phyloP scores from a whole-genome alignment of 2,329 filamentous ascomycete genomes.

The Ophiostoma novo-ulmi region DNA sequence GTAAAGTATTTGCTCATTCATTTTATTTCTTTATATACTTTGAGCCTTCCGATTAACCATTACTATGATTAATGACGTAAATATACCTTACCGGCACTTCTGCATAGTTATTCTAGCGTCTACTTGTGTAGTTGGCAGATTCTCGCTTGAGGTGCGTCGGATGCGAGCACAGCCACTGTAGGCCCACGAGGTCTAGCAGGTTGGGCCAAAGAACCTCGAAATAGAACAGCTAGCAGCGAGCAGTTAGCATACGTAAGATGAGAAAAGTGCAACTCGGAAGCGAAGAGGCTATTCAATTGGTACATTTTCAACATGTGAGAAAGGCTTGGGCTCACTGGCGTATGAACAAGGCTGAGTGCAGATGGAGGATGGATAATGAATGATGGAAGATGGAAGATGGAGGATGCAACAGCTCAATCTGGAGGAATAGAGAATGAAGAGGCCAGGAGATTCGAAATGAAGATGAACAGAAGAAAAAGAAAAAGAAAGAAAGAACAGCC shows the following conservation, averaged over 20 bases:
- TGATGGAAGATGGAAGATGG: too few relatives aligned
- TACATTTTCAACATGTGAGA: neutral
- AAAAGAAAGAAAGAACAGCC: neutral
- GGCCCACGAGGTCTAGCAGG: neutral
- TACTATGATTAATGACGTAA: neutral
- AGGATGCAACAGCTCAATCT: neutral
- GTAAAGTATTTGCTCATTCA: too few relatives aligned
- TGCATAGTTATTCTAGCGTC: neutral
- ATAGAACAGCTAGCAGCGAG: neutral
- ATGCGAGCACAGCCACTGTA: conserved; percentile 4
- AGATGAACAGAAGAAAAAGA: neutral
- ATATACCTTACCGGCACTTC: neutral
- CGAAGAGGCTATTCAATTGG: neutral
- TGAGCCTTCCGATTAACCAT: neutral
- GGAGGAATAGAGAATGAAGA: too few relatives aligned
- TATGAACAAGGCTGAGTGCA: neutral
- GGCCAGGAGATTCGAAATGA: neutral
- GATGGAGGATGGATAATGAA: neutral
- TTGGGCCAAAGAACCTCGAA: neutral
- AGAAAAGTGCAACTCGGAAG: neutral
- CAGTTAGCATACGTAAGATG: neutral
- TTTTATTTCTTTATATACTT: too few relatives aligned
- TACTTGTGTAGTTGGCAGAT: neutral
- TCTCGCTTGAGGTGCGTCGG: conserved; percentile 1
- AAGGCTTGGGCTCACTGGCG: neutral